Evolutionary conservation across 192 early-diverging fungal genomes (phyloP).

Genomic region (Coemansia umbellata): DNA sequence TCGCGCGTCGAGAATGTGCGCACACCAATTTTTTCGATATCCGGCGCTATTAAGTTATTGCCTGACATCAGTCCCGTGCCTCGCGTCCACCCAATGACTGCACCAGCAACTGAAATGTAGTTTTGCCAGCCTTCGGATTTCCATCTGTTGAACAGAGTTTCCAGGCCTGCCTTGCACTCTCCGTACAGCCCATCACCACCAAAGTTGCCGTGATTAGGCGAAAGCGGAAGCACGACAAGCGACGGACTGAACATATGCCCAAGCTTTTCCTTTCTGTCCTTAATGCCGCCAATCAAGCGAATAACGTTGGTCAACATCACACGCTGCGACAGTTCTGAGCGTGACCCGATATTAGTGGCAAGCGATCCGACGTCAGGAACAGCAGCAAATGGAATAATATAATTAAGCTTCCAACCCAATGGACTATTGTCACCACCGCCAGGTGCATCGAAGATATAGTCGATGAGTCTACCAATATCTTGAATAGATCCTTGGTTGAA

Average conservation of each 20-base stretch:
- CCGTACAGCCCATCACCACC: slow-evolving; percentile 89
- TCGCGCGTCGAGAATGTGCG: slow-evolving; percentile 89
- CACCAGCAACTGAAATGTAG: slow-evolving; percentile 83
- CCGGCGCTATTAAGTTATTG: slow-evolving; percentile 83
- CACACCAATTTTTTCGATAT: slow-evolving; percentile 81
- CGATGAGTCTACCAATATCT: slow-evolving; percentile 69
- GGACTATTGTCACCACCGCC: slow-evolving; percentile 67
- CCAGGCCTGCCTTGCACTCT: slow-evolving; percentile 88
- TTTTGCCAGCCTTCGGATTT: slow-evolving; percentile 80
- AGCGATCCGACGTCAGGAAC: slow-evolving; percentile 82
- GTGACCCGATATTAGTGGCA: slow-evolving; percentile 69
- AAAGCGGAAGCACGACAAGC: slow-evolving; percentile 80
- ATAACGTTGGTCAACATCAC: slow-evolving; percentile 92
- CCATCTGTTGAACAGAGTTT: slow-evolving; percentile 88
- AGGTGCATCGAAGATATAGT: slow-evolving; percentile 65
- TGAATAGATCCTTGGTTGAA: slow-evolving; percentile 86
- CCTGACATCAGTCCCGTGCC: slow-evolving; percentile 88
- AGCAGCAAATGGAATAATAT: slow-evolving; percentile 90
- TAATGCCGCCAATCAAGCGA: slow-evolving; percentile 79
- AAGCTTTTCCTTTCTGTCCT: slow-evolving; percentile 73
- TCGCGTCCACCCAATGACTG: slow-evolving; percentile 94
- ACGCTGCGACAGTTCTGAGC: slow-evolving; percentile 85
- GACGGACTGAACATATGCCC: slow-evolving; percentile 80
- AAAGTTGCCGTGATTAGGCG: slow-evolving; percentile 93
- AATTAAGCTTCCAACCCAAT: slow-evolving; percentile 89